Base-by-base conservation (phyloP, 805 yeast species). In the Suhomyces vadensis region DNA sequence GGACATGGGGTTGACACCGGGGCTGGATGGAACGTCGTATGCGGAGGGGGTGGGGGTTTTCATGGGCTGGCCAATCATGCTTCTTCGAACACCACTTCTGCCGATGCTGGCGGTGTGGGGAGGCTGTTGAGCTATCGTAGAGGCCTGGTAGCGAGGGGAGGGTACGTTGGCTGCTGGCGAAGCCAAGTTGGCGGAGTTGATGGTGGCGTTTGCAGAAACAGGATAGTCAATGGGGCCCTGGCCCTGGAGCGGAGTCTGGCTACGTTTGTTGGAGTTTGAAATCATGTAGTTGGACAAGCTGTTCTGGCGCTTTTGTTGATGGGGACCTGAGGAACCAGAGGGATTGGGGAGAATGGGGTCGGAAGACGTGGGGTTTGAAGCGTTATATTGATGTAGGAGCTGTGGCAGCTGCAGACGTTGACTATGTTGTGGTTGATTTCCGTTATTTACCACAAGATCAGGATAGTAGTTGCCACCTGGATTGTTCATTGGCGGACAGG, bases 41-140 rank as follows among this genome's bases (percentile, higher is more conserved):
- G 67, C n/a, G 65, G 63, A 25, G 8, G 73, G 73, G 1, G 74
- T 66, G 3, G 75, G 74, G 7, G 75, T 70, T 35, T 65, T 69
- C 44, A 49, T 46, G 39, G 14, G 42, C 38, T 19, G 47, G 54
- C 36, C 43, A 50, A 37, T 40, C 8, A 55, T 42, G 35, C 48
- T 52, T 31, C 57, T 54, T 37, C 57, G 46, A 5, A 51, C 48
- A 17, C 41, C 26, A 14, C 45, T 22, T 13, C 51, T 42, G 19
- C 26, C 9, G 14, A 16, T 20, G 14, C 24, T 14, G 14, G 26
- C n/a, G 26, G 22, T 31, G 39, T 8, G 39, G 39, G 4, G 23
- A 41, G 16, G 33, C 33, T 16, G 26, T 24, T 24, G 26, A 10
- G 26, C 35, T n/a, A n/a, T n/a, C n/a, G n/a, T n/a, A n/a, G n/a